Conservation (phyloP, 2,329 filamentous ascomycete genomes). For the Akanthomyces dipterigenus region DNA sequence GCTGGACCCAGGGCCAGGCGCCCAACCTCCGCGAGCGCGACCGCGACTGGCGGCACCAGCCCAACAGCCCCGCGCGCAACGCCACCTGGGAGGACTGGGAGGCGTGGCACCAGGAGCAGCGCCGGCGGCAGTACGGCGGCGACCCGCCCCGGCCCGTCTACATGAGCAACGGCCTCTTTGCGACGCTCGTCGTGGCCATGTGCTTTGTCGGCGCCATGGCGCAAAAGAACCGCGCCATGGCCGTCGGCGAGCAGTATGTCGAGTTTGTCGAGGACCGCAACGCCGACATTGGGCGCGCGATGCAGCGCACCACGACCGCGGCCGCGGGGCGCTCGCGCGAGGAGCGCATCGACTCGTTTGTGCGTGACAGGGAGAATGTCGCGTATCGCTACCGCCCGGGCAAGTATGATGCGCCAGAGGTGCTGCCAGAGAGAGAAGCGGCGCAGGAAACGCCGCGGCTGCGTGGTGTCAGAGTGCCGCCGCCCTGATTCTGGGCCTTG, state of each 20-base stretch:
- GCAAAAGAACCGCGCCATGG: slow-evolving; percentile 64
- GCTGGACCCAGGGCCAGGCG: slow-evolving; percentile 63
- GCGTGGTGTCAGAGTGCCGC: neutral
- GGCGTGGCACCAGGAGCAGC: slow-evolving; percentile 56
- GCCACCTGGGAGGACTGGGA: slow-evolving; percentile 99
- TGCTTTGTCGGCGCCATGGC: slow-evolving; percentile 63
- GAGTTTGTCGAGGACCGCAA: slow-evolving; percentile 62
- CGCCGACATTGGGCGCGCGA: slow-evolving; percentile 54
- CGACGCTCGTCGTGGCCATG: slow-evolving; percentile 58
- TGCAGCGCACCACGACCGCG: slow-evolving; percentile 46
- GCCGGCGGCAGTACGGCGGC: slow-evolving; percentile 37
- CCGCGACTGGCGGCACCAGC: slow-evolving; percentile 40
- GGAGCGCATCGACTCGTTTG: slow-evolving; percentile 68
- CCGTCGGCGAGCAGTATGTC: slow-evolving; percentile 54
- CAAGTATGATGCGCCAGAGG: slow-evolving; percentile 21
- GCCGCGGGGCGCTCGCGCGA: slow-evolving; percentile 48
- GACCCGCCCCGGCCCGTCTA: slow-evolving; percentile 50
- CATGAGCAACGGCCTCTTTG: slow-evolving; percentile 75
- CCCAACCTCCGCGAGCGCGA: slow-evolving; percentile 36
- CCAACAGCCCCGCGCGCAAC: slow-evolving; percentile 54
- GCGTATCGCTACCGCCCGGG: slow-evolving; percentile 26
- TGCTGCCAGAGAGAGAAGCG: neutral
- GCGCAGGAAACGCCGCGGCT: neutral
- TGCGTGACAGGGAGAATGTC: slow-evolving; percentile 60
- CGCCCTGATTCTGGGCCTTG: neutral